Evolutionary conservation across 495 filamentous ascomycete species (phyloP), one percentile per base, ranked within the genome.

Genomic region (Penicillium ochrochloron): DNA sequence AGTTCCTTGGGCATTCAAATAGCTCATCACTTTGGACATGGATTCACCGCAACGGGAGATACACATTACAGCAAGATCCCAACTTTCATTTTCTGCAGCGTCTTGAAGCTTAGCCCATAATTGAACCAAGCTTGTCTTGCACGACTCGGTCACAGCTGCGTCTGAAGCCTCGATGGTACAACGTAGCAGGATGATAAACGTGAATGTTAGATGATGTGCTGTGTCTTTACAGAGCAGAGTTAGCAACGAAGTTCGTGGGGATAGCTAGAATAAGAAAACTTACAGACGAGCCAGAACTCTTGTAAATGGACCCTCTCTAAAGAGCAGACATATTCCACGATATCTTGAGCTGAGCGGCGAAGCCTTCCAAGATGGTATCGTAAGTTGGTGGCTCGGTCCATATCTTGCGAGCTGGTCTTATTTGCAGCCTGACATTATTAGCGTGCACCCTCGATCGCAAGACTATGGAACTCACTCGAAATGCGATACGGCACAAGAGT

Each of bases 31-130:
- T 37, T 56, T 56, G 53, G 31, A 21, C 53, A 56, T 34, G 10
- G 53, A 56, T 25, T 56, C 53, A 2, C 53, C 53, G 25, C 53
- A 56, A 21, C 53, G 53, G 6, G 53, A 7, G n/a, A 56, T 56
- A n/a, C 53, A 56, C 53, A 56, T 56, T 3, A 8, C 31, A 23
- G 53, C 53, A 12, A 56, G 33, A 31, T 56, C 53, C 53, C 53
- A 56, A 5, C 53, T 25, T 3, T 56, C 53, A 56, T 56, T 56
- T 23, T 56, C 33, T 12, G 53, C 53, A 19, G 33, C 33, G 37
- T 56, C 53, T 56, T 56, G 53, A 25, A 56, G 53, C n/a, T 56
- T 56, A 10, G 53, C 53, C 53, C 53, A 56, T 31, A 56, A 56
- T 37, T 56, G 29, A 6, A 56, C 11, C 9, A 56, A 31, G 33